Conservation (phyloP, 805 yeast genomes). For the Brettanomyces sp. region DNA sequence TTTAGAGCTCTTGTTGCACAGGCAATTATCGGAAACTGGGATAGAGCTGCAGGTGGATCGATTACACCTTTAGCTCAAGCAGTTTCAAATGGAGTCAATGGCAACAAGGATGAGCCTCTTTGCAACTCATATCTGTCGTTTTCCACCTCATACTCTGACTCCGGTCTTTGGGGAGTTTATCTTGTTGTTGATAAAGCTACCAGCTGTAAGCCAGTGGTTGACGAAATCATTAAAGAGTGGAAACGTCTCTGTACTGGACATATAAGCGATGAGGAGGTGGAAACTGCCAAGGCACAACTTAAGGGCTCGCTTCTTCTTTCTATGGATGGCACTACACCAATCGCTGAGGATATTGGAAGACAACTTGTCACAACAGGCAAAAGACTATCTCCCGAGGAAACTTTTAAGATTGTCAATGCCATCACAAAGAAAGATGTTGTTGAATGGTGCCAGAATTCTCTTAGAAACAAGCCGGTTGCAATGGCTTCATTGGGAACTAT, state of each 20-base stretch:
- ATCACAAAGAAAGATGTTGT: slow-evolving; percentile 74
- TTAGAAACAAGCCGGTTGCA: slow-evolving; percentile 73
- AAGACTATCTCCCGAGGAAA: slow-evolving; percentile 64
- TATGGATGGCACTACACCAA: slow-evolving; percentile 89
- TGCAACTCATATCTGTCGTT: slow-evolving; percentile 96
- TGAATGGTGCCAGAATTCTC: slow-evolving; percentile 78
- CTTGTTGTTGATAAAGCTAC: slow-evolving; percentile 72
- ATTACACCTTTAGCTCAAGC: slow-evolving; percentile 73
- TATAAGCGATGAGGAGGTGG: slow-evolving; percentile 77
- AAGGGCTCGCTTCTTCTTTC: slow-evolving; percentile 86
- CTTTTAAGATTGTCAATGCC: slow-evolving; percentile 63
- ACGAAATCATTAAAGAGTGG: slow-evolving; percentile 83
- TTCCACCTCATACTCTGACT: slow-evolving; percentile 93
- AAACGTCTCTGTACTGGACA: slow-evolving; percentile 70
- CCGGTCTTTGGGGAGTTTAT: slow-evolving; percentile 97
- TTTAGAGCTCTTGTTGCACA: slow-evolving; percentile 93
- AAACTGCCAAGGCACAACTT: slow-evolving; percentile 87
- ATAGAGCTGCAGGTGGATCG: slow-evolving; percentile 77
- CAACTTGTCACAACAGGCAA: slow-evolving; percentile 92
- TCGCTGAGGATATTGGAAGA: slow-evolving; percentile 96
- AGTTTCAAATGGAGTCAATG: slow-evolving; percentile 39
- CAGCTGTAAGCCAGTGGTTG: slow-evolving; percentile 56
- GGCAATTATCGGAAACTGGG: slow-evolving; percentile 97
- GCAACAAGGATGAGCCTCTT: slow-evolving; percentile 47
- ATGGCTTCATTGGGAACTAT: slow-evolving; percentile 88